Evolutionary conservation across 2,329 filamentous ascomycete genomes (phyloP), one percentile per base, ranked within the genome.

Genomic region (Pyrenophora teres): DNA sequence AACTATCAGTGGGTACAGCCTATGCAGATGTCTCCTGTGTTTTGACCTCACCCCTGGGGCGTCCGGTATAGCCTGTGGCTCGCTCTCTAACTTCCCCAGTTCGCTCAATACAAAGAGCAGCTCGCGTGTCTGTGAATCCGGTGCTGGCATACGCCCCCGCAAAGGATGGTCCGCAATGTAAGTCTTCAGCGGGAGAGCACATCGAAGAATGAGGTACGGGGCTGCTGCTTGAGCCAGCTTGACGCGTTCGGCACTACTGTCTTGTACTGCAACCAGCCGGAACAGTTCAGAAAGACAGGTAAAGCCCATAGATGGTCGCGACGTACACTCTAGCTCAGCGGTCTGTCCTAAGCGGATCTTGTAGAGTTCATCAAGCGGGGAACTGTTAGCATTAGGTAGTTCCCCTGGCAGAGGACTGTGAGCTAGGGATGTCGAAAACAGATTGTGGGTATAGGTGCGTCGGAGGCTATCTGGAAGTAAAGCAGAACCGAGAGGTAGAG

Each of bases 101-200:
- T 83, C 78, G 41, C 78, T 75, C 15, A 97, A 77, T 19, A 92
- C 80, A 65, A 89, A 88, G 4, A 89, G 70, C 9, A 99, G 76
- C 69, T 96, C 94, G 56, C 83, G 87, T 37, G 90, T 83, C 67
- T 96, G 90, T 7, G 85, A 87, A 4, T 90, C 79, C 0, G 93
- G 93, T 70, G 94, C 90, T 4, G 94, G 94, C 86, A 95, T 94
- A 42, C 87, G 83, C 0, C 94, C 92, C 12, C 94, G 62, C 16
- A 99, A 78, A 0, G 93, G 92, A 68, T 97, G 93, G 71, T 99
- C 94, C 3, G 92, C 89, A 39, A 95, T 87, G 69, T 96, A 97
- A 0, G 87, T 81, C 49, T 90, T 87, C n/a, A 97, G 76, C 0
- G 90, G 87, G 13, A 96, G 78, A 0, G 89, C 91, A 10, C 89